Evolutionary conservation across 805 yeast genomes (phyloP), one percentile per base, ranked within the genome.

Genomic region (Starmerella geochares): DNA sequence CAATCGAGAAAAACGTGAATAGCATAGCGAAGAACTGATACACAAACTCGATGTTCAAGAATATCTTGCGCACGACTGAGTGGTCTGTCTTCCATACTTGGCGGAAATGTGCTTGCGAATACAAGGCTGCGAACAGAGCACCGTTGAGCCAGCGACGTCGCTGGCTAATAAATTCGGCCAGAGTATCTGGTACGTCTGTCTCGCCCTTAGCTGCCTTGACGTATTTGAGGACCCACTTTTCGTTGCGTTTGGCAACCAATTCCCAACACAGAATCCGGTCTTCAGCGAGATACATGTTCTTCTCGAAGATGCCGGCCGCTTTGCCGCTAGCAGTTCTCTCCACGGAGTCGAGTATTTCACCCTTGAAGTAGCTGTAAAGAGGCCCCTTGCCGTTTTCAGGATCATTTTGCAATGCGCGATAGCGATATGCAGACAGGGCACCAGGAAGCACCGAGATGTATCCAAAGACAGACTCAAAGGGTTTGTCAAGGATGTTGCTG

Each of bases 121-220:
- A 92, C 48, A 88, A 71, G 3, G 97, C 97, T 0, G 99, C 97
- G 70, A 92, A 92, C 63, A 92, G 77, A 2, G 98, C 94, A 65
- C 99, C 99, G 66, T 90, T 90, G 54, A 90, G 75, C 98, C 98
- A 90, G 72, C 98, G 80, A 71, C 98, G 82, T 71, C 98, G 81
- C 70, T 90, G 98, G 49, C 92, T 78, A 47, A 90, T 85, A 62
- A 92, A 86, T 63, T 92, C 97, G n/a, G 95, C 83, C 39, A 88
- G 74, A n/a, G 75, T 72, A 62, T 88, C 96, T 7, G 97, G 97
- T 46, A 87, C 95, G 76, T 90, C 97, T 1, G 97, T 90, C 65
- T 88, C 96, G 59, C 96, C 97, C 46, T 81, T 82, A 14, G 96
- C 96, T 60, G 80, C 86, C 60, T 84, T 83, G 49, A 90, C 96